Base-by-base conservation (phyloP, 805 yeast genomes). In the Zygosaccharomyces rouxii region DNA sequence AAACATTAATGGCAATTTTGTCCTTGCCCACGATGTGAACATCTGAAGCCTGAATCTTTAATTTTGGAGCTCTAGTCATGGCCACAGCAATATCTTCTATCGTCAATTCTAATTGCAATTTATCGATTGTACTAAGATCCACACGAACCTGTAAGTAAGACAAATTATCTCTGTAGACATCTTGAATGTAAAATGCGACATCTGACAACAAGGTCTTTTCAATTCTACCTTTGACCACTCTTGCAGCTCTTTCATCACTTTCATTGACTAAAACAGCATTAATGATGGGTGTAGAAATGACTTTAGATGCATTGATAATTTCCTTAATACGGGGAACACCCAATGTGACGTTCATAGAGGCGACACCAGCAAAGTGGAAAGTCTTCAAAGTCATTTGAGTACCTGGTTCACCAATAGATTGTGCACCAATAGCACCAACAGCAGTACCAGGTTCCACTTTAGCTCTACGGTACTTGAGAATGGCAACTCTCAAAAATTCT, bases 251-350 rank as follows among this genome's bases (percentile, higher is more conserved):
- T 71, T 92, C 98, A 68, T 94, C 99, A 11, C 82, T 80, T 60
- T 88, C 90, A 62, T 94, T 94, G 5, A 90, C 98, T 56, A 94
- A 75, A 7, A 86, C 89, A 2, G 97, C 95, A 57, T 92, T 89
- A 64, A 94, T 94, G 64, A 94, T 94, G 1, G 99, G 99, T 6
- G 99, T 94, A 5, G 96, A 88, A 59, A 94, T 94, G 16, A 81
- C 80, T 67, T 94, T 94, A 16, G 97, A 87, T 2, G 99, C 99
- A 67, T 94, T 94, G 67, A 94, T 94, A 67, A 94, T 94, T 75
- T 94, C 99, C 71, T 94, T 94, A 67, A 94, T 92, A 79, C 99
- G 97, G 43, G 99, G 99, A 46, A 94, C 99, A 80, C 99, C 99
- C 58, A 94, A 79, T 0, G 99, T 94, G 56, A 92, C 96, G 74